These are phyloP conservation scores for Microstegium vimineum DNA, from an alignment of 176 grass and related monocot species.

Conservation along the genomic window DNA sequence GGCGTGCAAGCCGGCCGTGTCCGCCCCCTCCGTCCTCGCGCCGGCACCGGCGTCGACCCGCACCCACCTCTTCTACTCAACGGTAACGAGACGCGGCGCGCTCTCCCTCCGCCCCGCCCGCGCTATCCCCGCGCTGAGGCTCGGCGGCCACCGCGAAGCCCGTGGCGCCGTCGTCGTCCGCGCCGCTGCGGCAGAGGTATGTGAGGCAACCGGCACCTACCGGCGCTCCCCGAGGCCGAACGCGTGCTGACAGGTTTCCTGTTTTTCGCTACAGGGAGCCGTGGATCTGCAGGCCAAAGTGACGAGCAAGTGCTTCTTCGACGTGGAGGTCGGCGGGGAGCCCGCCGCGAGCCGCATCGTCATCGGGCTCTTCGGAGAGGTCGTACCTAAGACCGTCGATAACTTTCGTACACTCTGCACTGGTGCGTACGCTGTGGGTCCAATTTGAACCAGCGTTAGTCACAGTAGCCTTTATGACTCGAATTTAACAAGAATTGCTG, in stretches of 20 bases:
- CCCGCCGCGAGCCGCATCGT: conserved; percentile 43
- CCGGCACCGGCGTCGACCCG: not conserved
- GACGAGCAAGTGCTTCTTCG: conserved; percentile 58
- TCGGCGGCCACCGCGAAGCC: conserved; percentile 13
- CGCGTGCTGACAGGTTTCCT: not conserved
- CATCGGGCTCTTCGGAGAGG: conserved; percentile 64
- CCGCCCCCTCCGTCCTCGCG: conserved; percentile 22
- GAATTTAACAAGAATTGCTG: not conserved
- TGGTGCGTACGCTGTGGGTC: conserved; percentile 10
- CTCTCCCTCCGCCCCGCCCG: not conserved
- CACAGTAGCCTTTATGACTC: not conserved
- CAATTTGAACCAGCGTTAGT: not conserved
- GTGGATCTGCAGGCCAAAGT: conserved; percentile 52
- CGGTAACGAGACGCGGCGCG: not conserved
- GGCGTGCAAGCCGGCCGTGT: conserved; percentile 37
- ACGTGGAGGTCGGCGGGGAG: conserved; percentile 52
- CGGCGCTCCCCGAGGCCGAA: not conserved
- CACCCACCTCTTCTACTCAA: not conserved
- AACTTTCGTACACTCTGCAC: conserved; percentile 75
- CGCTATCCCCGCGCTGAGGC: conserved; percentile 10
- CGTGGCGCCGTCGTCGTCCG: conserved; percentile 31
- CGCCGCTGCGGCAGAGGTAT: conserved; percentile 37
- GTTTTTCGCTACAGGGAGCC: conserved; percentile 16
- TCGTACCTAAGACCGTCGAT: conserved; percentile 48
- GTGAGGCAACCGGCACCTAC: not conserved